These are phyloP conservation scores for Termitomyces sp. DNA, from an alignment of 768 basidiomycete species.

Conservation along the genomic window DNA sequence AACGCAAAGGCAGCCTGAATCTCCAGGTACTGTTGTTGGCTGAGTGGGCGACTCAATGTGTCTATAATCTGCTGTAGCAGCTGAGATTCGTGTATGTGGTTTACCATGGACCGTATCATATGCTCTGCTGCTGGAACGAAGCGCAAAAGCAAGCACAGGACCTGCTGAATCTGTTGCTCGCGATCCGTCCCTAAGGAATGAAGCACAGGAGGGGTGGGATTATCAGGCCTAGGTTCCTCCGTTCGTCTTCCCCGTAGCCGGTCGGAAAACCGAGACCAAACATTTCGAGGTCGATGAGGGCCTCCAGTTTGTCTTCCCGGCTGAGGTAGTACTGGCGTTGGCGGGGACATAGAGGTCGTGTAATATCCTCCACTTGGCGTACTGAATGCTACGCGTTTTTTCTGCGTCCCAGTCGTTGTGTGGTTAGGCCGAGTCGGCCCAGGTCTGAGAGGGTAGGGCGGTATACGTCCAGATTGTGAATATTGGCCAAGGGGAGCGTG, in stretches of 20 bases:
- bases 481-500: neutral
- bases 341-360: neutral
- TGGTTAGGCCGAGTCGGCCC: neutral
- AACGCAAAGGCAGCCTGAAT: neutral
- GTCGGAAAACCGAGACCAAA: neutral
- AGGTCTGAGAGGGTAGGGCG: no score
- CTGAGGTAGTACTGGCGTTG: neutral
- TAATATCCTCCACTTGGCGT: constrained; percentile 3
- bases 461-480: neutral
- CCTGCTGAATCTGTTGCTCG: neutral
- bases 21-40: neutral
- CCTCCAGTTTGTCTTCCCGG: neutral
- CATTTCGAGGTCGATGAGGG: neutral
- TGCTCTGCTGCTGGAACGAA: neutral
- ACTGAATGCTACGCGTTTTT: neutral
- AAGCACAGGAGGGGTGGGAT: neutral
- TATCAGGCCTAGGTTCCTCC: neutral
- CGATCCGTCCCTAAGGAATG: neutral
- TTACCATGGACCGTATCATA: neutral
- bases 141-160: neutral
- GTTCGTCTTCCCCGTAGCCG: neutral
- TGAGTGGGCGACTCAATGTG: neutral
- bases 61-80: neutral
- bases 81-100: neutral
- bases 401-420: neutral